phyloP scores from a whole-genome alignment of 2,329 filamentous ascomycete species.

The Gnomoniopsis smithogilvyi region DNA sequence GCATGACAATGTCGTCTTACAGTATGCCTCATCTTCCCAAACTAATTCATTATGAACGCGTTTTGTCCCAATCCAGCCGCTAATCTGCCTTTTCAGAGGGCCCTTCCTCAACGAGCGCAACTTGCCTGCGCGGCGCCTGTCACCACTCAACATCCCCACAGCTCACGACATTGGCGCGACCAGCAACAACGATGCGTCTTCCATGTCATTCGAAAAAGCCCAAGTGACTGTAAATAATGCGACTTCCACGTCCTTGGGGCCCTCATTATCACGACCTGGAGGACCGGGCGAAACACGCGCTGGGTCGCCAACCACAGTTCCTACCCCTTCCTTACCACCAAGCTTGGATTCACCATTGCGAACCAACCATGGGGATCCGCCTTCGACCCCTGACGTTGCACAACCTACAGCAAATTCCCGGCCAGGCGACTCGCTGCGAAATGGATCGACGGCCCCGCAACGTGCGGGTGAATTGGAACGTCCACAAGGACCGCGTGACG shows the following conservation, averaged over 20 bases:
- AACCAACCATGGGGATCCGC: background rate
- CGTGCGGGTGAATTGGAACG: background rate
- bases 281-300: background rate
- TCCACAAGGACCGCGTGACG: background rate
- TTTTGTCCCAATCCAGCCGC: constrained; percentile 20
- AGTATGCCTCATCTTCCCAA: constrained; percentile 44
- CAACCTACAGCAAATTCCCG: background rate
- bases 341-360: background rate
- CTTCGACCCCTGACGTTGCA: background rate
- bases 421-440: background rate
- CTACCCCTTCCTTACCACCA: background rate
- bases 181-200: background rate
- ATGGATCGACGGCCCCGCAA: background rate
- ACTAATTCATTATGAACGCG: constrained; percentile 20
- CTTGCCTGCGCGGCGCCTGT: constrained; percentile 19
- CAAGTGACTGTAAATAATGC: background rate
- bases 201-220: background rate
- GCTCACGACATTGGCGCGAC: background rate
- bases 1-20: constrained; percentile 54
- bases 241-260: background rate
- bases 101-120: constrained; percentile 18
- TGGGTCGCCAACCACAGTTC: background rate
- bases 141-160: constrained; percentile 8
- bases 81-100: constrained; percentile 21
- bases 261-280: background rate